phyloP scores from a whole-genome alignment of 2,329 filamentous ascomycete species.

The Sclerotiophoma versabilis region DNA sequence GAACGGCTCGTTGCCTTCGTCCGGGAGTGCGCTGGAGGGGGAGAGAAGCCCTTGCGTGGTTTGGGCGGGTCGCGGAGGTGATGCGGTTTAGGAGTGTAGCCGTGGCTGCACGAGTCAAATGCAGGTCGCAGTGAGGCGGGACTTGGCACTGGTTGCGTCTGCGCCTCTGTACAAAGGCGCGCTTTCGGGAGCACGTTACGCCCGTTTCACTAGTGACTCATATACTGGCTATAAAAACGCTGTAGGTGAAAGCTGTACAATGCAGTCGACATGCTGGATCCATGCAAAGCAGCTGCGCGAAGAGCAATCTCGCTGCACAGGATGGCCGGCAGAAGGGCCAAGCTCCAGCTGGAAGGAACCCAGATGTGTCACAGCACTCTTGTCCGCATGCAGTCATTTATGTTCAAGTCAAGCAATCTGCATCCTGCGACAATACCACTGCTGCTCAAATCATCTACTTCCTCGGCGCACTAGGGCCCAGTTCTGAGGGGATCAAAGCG shows the following conservation, averaged over 20 bases:
- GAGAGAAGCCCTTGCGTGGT: conserved; percentile 36
- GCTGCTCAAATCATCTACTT: not conserved
- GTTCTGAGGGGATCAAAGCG: not conserved
- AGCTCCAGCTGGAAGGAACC: not conserved
- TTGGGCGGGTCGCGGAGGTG: conserved; percentile 41
- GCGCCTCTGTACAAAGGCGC: too few relatives aligned
- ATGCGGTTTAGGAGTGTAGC: conserved; percentile 36
- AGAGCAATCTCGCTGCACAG: conserved; percentile 1
- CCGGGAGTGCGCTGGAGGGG: conserved; percentile 32
- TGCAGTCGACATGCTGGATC: not conserved
- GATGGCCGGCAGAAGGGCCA: conserved; percentile 7
- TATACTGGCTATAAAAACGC: not conserved
- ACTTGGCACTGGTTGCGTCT: conserved; percentile 29
- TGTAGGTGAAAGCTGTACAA: not conserved
- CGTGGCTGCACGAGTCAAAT: conserved; percentile 23
- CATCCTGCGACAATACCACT: not conserved
- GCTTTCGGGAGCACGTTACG: conserved; percentile 4
- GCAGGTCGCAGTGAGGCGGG: conserved; percentile 22
- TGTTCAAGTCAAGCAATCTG: not conserved
- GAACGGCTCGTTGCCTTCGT: conserved; percentile 32
- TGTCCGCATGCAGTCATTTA: conserved; percentile 12
- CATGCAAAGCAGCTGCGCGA: not conserved
- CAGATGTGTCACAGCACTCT: conserved; percentile 6
- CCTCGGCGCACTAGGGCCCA: too few relatives aligned
- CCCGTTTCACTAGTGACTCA: not conserved